A percentile compares a stretch with the other conserved stretches of the same genome.
Evolutionary conservation across 2,329 filamentous ascomycete species (phyloP).

Genomic region (Grosmannia huntii): DNA sequence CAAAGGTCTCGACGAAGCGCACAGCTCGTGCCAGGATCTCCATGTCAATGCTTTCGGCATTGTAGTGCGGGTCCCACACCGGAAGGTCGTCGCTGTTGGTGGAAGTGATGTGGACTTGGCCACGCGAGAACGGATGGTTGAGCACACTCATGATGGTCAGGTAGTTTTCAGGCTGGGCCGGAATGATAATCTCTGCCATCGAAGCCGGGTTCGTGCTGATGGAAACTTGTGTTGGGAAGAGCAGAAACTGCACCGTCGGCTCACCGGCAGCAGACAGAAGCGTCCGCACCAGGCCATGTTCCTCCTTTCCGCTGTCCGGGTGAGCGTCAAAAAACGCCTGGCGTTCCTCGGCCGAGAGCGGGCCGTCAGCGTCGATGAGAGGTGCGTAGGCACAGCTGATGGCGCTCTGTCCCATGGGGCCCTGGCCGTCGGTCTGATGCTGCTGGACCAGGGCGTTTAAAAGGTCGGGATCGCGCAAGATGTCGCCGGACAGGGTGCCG

Average conservation of each 20-base stretch:
- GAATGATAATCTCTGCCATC: not conserved
- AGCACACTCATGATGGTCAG: conserved; percentile 23
- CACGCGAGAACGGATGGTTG: conserved; percentile 42
- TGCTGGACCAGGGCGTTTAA: conserved; percentile 14
- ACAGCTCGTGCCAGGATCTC: conserved; percentile 12
- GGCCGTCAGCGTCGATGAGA: conserved; percentile 4
- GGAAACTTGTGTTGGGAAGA: conserved; percentile 14
- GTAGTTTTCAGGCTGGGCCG: conserved; percentile 27
- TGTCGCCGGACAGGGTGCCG: conserved; percentile 9
- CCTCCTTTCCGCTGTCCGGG: conserved; percentile 7
- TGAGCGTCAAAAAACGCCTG: conserved; percentile 13
- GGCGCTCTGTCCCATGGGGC: conserved; percentile 21
- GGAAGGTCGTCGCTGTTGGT: conserved; percentile 21
- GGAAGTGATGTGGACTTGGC: conserved; percentile 38
- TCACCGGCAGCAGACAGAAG: conserved; percentile 13
- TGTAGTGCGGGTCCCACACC: conserved; percentile 40
- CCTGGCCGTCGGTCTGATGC: conserved; percentile 18
- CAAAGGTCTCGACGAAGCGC: not conserved
- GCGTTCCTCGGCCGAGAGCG: conserved; percentile 10
- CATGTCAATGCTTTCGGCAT: conserved; percentile 15
- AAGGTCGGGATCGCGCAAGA: conserved; percentile 14
- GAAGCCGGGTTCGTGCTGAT: not conserved
- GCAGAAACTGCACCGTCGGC: conserved; percentile 16
- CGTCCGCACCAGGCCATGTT: conserved; percentile 12
- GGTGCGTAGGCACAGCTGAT: conserved; percentile 18